These are phyloP conservation scores for Candida patagonica DNA, from an alignment of 805 yeast genomes.

Conservation along the genomic window DNA sequence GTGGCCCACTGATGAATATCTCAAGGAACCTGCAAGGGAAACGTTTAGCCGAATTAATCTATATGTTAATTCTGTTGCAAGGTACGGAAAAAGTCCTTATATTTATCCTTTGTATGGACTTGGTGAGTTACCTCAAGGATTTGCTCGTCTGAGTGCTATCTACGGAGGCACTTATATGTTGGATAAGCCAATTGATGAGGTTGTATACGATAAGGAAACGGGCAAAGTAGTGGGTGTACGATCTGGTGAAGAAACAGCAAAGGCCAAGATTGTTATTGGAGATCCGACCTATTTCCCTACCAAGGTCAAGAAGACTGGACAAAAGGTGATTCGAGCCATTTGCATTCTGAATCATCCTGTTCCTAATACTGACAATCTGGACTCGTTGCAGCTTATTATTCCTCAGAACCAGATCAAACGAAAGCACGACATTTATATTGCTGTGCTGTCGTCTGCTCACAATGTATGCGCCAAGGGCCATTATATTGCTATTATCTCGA, in stretches of 20 bases:
- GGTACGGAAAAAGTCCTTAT: slow-evolving; percentile 94
- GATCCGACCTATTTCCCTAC: slow-evolving; percentile 97
- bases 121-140: slow-evolving; percentile 98
- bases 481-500: slow-evolving; percentile 87
- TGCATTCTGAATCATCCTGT: slow-evolving; percentile 87
- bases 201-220: slow-evolving; percentile 53
- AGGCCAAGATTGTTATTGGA: slow-evolving; percentile 88
- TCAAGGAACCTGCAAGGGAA: slow-evolving; percentile 83
- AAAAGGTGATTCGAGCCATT: slow-evolving; percentile 71
- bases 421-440: slow-evolving; percentile 89
- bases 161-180: slow-evolving; percentile 99
- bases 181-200: slow-evolving; percentile 90
- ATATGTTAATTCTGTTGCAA: slow-evolving; percentile 83
- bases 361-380: slow-evolving; percentile 70
- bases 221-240: slow-evolving; percentile 78
- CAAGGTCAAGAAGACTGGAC: slow-evolving; percentile 62
- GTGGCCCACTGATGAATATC: slow-evolving; percentile 86
- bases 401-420: slow-evolving; percentile 94
- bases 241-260: slow-evolving; percentile 85
- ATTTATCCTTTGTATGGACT: slow-evolving; percentile 92
- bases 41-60: slow-evolving; percentile 77
- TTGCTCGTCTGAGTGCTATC: slow-evolving; percentile 92
- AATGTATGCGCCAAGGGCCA: slow-evolving; percentile 84
- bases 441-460: slow-evolving; percentile 81
- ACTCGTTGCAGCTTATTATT: slow-evolving; percentile 86